phyloP scores from a whole-genome alignment of 2,329 filamentous ascomycete genomes.

The Ascochyta pisi region DNA sequence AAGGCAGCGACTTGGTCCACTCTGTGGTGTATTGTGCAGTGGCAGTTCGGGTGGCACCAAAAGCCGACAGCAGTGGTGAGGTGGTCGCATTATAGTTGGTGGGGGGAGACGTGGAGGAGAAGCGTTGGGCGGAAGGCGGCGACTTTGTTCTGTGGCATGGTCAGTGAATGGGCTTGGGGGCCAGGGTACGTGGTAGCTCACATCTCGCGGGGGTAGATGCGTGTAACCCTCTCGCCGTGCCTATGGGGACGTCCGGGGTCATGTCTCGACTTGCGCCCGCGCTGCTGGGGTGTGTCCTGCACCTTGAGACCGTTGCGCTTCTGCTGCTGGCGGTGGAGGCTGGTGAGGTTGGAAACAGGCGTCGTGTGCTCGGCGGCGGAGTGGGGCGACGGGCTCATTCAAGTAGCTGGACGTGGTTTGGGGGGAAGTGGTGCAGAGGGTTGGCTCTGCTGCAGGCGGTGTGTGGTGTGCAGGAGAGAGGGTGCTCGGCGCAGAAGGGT shows the following conservation, averaged over 20 bases:
- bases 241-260: conserved; percentile 50
- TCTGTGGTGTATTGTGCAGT: conserved; percentile 52
- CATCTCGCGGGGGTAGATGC: conserved; percentile 51
- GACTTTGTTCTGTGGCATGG: conserved; percentile 45
- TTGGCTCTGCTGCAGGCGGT: conserved; percentile 17
- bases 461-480: conserved; percentile 12
- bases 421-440: conserved; percentile 14
- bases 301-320: conserved; percentile 44
- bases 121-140: conserved; percentile 42
- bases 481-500: conserved; percentile 1
- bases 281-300: conserved; percentile 44
- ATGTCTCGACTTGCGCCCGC: conserved; percentile 48
- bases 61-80: conserved; percentile 49
- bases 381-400: conserved; percentile 50
- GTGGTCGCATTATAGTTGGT: conserved; percentile 47
- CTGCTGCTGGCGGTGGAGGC: conserved; percentile 47
- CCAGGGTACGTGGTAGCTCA: conserved; percentile 30
- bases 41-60: conserved; percentile 47
- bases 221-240: conserved; percentile 46
- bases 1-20: conserved; percentile 55
- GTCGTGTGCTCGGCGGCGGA: conserved; percentile 36
- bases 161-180: conserved; percentile 10
- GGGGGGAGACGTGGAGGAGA: conserved; percentile 45
- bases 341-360: conserved; percentile 44
- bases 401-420: conserved; percentile 32